Evolutionary conservation across 371 early-diverging fungal genomes (phyloP), one percentile per base, ranked within the genome.

Genomic region (Apophysomyces sp.): DNA sequence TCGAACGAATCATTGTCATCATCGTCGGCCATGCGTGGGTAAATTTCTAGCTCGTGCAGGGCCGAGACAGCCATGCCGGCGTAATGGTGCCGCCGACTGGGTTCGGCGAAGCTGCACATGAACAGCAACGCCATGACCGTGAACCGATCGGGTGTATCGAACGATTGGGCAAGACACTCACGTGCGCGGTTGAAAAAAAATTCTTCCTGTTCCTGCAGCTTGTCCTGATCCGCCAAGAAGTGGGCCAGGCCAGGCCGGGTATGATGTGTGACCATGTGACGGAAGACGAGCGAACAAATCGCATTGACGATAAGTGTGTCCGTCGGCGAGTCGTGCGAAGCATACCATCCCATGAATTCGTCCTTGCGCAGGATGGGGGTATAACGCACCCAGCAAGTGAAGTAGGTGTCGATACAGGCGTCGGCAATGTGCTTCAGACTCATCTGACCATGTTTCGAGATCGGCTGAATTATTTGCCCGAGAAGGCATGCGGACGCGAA

Each of bases 241-340:
- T 71, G 62, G 8, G 51, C 52, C 7, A 67, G 55, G 7, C 52
- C 65, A 55, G 29, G 56, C 13, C 51, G 61, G 7, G 71, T 60
- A 40, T 76, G 76, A 37, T 72, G 69, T 40, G 66, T 69, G 16
- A 76, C 63, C 60, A 66, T 67, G 40, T 76, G 76, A 26, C 69
- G 61, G 60, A 72, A 73, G 15, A 64, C 67, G 57, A 57, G 66
- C n/a, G 66, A 60, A 49, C 69, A 69, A 28, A 76, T 76, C 24
- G 76, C 72, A 52, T 76, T 76, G 53, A 76, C 73, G 57, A 76
- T 67, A 29, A 76, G 49, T 11, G 67, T 68, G n/a, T 72, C 68
- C 8, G 41, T 55, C 12, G 76, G 73, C 3, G 36, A 13, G 13
- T 64, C 39, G 34, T 69, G 65, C 2, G 66, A 27, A 8, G 44